These are phyloP conservation scores for Phytophthora litchii DNA, from an alignment of 352 stramenopile genomes.

Conservation along the genomic window DNA sequence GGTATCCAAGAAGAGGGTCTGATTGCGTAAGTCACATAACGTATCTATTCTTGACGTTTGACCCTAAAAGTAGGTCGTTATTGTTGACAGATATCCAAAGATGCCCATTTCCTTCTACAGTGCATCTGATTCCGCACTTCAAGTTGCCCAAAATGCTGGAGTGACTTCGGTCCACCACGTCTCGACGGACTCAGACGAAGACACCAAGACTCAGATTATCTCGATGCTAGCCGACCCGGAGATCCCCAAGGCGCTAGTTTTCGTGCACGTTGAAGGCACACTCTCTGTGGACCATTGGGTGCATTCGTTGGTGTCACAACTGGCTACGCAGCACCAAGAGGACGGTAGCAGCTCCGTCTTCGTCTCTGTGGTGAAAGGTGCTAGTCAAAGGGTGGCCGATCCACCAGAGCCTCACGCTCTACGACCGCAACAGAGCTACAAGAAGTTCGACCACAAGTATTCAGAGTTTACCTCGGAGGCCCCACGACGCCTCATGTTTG, in stretches of 20 bases:
- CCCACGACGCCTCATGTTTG: conserved; percentile 50
- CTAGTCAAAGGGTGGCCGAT: conserved; percentile 4
- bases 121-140: conserved; percentile 36
- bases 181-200: conserved; percentile 7
- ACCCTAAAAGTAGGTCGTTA: conserved; percentile 1
- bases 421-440: conserved; percentile 67
- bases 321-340: conserved; percentile 35
- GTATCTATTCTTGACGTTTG: conserved; percentile 8
- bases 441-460: conserved; percentile 69
- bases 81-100: conserved; percentile 53
- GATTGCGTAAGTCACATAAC: conserved; percentile 37
- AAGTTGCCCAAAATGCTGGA: conserved; percentile 38
- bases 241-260: conserved; percentile 56
- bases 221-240: conserved; percentile 35
- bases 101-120: conserved; percentile 71
- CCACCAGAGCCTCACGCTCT: conserved; percentile 43
- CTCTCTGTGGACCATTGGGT: conserved; percentile 47
- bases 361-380: conserved; percentile 52
- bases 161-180: conserved; percentile 39
- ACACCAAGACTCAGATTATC: conserved; percentile 34
- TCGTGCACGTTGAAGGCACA: conserved; percentile 52
- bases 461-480: conserved; percentile 1
- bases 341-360: conserved; percentile 45
- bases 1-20: conserved; percentile 30
- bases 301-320: conserved; percentile 42